These are phyloP conservation scores for Stephania cephalantha DNA, from an alignment of 164 flowering plant species.

Conservation along the genomic window DNA sequence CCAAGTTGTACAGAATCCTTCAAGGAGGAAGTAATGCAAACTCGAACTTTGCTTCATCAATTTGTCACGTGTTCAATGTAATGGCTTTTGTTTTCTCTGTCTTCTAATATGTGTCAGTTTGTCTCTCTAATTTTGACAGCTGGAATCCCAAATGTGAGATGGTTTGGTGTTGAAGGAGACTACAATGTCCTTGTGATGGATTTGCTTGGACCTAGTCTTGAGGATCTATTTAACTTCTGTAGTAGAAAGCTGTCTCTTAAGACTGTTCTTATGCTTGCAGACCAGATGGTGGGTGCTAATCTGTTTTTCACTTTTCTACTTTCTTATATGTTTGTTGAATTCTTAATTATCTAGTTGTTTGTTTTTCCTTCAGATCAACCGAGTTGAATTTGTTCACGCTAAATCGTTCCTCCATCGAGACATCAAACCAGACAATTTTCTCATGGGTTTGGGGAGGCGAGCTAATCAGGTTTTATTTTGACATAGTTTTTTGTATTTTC, in stretches of 20 bases:
- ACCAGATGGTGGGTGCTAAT: slow-evolving; percentile 61
- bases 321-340: not conserved
- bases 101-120: not conserved
- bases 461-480: slow-evolving; percentile 63
- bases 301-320: not conserved
- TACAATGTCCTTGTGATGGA: slow-evolving; percentile 92
- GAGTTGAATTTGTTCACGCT: slow-evolving; percentile 76
- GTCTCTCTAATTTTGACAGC: slow-evolving; percentile 37
- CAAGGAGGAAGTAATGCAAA: slow-evolving; percentile 86
- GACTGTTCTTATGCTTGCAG: slow-evolving; percentile 92
- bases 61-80: not conserved
- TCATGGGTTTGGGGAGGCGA: slow-evolving; percentile 89
- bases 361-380: slow-evolving; percentile 52
- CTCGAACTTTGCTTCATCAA: not conserved
- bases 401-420: slow-evolving; percentile 80
- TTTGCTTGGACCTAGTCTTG: slow-evolving; percentile 89
- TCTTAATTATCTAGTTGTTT: not conserved
- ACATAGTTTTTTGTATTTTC: not conserved
- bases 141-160: slow-evolving; percentile 84
- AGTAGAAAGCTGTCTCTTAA: slow-evolving; percentile 79
- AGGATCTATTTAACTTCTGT: slow-evolving; percentile 90
- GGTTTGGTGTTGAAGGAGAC: slow-evolving; percentile 95
- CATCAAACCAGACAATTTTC: slow-evolving; percentile 86
- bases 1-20: slow-evolving; percentile 77
- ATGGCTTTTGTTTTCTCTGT: not conserved